Evolutionary conservation across 2,329 filamentous ascomycete species (phyloP), one percentile per base, ranked within the genome.

Genomic region (Dactylellina haptotyla): DNA sequence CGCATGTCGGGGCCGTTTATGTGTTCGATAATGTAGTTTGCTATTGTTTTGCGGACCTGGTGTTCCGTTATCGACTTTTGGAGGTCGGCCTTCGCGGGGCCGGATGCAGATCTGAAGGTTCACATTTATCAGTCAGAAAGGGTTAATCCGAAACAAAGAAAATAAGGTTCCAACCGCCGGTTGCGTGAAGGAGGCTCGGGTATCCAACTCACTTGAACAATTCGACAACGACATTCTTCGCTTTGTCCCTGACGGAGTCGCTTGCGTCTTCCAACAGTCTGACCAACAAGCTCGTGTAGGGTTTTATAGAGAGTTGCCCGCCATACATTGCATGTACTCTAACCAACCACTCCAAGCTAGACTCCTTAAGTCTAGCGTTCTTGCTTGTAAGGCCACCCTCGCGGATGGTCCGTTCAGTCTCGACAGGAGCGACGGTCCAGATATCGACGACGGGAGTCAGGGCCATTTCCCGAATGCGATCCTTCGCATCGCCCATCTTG

Each of bases 231-330:
- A 91, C 90, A 63, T 84, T 84, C 82, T 95, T 96, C 75, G 93
- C 92, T 37, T 87, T 86, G 78, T 97, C 93, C 80, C 94, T 88
- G 76, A 97, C 93, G 81, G 88, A 89, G 54, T 90, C 90, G 80
- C 97, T 94, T 8, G 93, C 90, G 80, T 97, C 93, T 81, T 97
- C 94, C 43, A 97, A 85, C 76, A 95, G 86, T 62, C 92, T 89
- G 83, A 97, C 94, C 41, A 97, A 85, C 9, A 86, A 85, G 1
- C 91, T 90, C 1, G 96, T 93, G 80, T 96, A 97, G 78, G 84
- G 84, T 75, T 92, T 90, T 82, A 97, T 97, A 37, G 89, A 88
- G 76, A 97, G 83, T 39, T 87, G 88, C 37, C 74, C 76, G 51
- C 75, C 71, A 18, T 72, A 72, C 34, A 69, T 28, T 32, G 67